Evolutionary conservation across 78 protist species (phyloP), one percentile per base, ranked within the genome.

Genomic region (Planoprotostelium fungivorum): DNA sequence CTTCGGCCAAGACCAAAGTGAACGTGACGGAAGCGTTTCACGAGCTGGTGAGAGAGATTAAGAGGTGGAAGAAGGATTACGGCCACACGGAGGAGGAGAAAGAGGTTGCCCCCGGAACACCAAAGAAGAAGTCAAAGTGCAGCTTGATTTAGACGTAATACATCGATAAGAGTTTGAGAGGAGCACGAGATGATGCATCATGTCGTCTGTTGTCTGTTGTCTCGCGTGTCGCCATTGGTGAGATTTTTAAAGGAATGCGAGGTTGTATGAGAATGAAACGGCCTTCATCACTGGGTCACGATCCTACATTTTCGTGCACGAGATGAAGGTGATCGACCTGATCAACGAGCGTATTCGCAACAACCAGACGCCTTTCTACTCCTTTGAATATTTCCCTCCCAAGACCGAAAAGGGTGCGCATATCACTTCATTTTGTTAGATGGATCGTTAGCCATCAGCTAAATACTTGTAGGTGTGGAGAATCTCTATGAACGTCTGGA

Each of bases 321-420:
- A n/a, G n/a, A 83, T 84, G 88, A 94, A 91, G 88, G 84, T 91
- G 83, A 38, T 86, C 31, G 96, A 91, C 84, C 88, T 87, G 86
- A 85, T 94, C 85, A 87, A 73, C 28, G 88, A 38, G 83, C 38
- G 89, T 34, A 37, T 83, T 25, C 28, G 37, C 16, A 34, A 36
- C 84, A 85, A 90, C 38, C 31, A 63, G 86, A 34, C 36, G 37
- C 93, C 93, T 28, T 91, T 89, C 89, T 88, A 91, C 83, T 94
- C 96, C 38, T 91, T 94, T 28, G 96, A 94, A 73, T 91, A 91
- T 83, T 94, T 94, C 84, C 96, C 96, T 51, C 96, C 96, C 83
- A 91, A 89, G 84, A 94, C 96, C 0, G 86, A 87, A 85, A 93
- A 84, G 28, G 96, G 94, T 86, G 16, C 5, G 31, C 5, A 16